A percentile compares a stretch with the other conserved stretches of the same genome.
Evolutionary conservation across 2,329 filamentous ascomycete species (phyloP).

Genomic region (Exophiala bonariae): DNA sequence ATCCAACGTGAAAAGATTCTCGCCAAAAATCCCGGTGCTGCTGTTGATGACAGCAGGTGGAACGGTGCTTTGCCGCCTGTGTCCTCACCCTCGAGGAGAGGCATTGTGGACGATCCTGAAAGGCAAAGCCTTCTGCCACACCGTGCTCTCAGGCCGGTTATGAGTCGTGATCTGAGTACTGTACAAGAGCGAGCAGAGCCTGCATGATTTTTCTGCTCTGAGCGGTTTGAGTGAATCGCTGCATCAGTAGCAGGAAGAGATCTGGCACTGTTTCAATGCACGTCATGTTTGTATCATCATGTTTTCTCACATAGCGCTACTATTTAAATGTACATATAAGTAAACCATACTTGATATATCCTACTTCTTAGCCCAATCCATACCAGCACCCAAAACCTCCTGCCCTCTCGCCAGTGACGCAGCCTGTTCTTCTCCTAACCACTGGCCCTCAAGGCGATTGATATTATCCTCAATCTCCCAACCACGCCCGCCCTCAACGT

Average conservation of each 20-base stretch:
- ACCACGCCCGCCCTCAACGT: slow-evolving; percentile 43
- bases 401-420: neutral
- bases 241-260: too few relatives aligned
- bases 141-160: neutral
- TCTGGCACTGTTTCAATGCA: too few relatives aligned
- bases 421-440: slow-evolving; percentile 41
- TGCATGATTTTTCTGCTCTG: too few relatives aligned
- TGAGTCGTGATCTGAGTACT: neutral
- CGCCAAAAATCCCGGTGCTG: neutral
- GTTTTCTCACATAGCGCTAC: too few relatives aligned
- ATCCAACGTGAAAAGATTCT: slow-evolving; percentile 20
- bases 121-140: neutral
- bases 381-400: neutral
- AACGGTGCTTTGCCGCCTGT: neutral
- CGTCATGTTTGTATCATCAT: too few relatives aligned
- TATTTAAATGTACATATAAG: too few relatives aligned
- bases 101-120: neutral
- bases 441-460: slow-evolving; percentile 40
- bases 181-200: neutral
- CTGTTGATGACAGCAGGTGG: neutral
- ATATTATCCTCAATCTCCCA: slow-evolving; percentile 46
- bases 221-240: too few relatives aligned
- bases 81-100: neutral
- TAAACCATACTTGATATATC: neutral
- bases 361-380: neutral